Conservation (phyloP, 139 green algal species). For the Prasinococcaceae sp. region DNA sequence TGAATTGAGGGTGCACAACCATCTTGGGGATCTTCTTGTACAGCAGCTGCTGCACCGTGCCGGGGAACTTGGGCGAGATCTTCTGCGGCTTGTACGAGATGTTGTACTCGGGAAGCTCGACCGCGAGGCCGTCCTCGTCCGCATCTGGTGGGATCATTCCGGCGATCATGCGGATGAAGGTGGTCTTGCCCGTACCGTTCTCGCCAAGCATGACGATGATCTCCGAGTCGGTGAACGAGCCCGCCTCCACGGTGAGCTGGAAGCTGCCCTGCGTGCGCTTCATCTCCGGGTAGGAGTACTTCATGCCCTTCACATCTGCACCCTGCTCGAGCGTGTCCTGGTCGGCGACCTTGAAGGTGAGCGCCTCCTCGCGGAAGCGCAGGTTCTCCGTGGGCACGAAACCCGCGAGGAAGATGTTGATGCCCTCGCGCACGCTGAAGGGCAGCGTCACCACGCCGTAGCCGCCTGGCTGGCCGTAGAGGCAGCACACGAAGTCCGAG, state of each 20-base stretch:
- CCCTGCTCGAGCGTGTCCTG: conserved; percentile 10
- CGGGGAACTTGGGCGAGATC: conserved; percentile 93
- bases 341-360: conserved; percentile 79
- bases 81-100: conserved; percentile 99
- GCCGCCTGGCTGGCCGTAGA: conserved; percentile 92
- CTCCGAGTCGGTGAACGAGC: conserved; percentile 58
- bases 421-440: conserved; percentile 65
- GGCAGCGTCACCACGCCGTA: conserved; percentile 98
- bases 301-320: conserved; percentile 35
- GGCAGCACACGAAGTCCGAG: conserved; percentile 98
- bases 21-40: conserved; percentile 78
- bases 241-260: conserved; percentile 50
- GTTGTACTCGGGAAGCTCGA: conserved; percentile 67
- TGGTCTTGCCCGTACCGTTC: conserved; percentile 98
- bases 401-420: conserved; percentile 86
- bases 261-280: conserved; percentile 68
- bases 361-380: conserved; percentile 84
- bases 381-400: conserved; percentile 99
- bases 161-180: conserved; percentile 96
- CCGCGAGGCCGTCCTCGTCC: conserved; percentile 25
- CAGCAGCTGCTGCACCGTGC: conserved; percentile 72
- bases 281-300: conserved; percentile 87
- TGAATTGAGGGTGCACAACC: conserved; percentile 81
- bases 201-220: conserved; percentile 95
- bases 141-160: conserved; percentile 54